Base-by-base conservation (phyloP, 306 rosid genomes). In the Arachis stenosperma region DNA sequence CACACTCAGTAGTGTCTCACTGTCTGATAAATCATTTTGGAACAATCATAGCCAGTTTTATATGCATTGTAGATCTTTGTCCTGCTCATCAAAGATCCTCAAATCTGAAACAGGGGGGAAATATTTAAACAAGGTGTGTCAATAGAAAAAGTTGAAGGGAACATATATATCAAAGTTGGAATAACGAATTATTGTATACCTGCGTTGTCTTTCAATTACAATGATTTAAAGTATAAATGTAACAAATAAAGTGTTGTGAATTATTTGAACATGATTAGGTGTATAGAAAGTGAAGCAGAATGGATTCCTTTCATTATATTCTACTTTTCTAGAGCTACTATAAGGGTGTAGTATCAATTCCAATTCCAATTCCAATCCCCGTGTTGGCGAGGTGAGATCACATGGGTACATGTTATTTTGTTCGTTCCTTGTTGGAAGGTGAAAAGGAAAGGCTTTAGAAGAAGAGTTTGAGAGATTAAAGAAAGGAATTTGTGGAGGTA, bases 331-430 rank as follows among this genome's bases (percentile, higher is more conserved):
- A 33, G 37, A 2, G 37, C 37, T 33, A 4, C 37, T 4, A 33
- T 2, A 33, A 33, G 37, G 37, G 4, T 33, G 37, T 33, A 65
- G 81, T 42, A 17, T 7, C 15, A 52, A 52, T n/a, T 14, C 7
- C 33, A 6, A 8, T n/a, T 14, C 7, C 33, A 6, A 8, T 8
- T 46, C 9, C 42, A 9, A 52, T 42, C 62, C 60, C 62, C 60
- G 78, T 63, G 70, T 81, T 75, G 57, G 27, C 0, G 27, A 22
- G 27, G 27, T 22, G 78, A 56, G 73, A 56, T 79, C 88, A 85
- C 88, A 70, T 83, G 90, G 41, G 65, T 75, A 54, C 80, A 79
- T 82, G 83, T 61, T 52, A n/a, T 54, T 63, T 46, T 74, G 76
- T 72, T 77, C 83, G 76, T 67, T 79, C 73, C 78, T 60, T 75